Conservation (phyloP, 208 protist genomes). For the Leptomonas pyrrhocoris region DNA sequence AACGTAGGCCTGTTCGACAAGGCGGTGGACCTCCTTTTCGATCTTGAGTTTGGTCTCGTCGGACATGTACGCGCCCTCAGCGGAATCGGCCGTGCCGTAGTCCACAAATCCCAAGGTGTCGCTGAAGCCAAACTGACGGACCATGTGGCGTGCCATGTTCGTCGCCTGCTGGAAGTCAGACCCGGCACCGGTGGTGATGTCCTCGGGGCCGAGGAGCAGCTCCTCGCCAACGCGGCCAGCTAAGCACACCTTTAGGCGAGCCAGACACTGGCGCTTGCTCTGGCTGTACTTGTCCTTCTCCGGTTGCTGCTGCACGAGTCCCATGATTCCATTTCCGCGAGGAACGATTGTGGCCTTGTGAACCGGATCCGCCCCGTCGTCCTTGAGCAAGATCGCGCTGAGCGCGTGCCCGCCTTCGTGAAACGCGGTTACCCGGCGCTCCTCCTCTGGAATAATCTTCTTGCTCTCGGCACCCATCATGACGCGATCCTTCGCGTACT, state of each 20-base stretch:
- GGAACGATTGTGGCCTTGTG: constrained; percentile 94
- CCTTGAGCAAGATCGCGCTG: constrained; percentile 76
- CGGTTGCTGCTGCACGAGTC: constrained; percentile 89
- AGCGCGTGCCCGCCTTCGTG: constrained; percentile 91
- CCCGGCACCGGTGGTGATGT: constrained; percentile 93
- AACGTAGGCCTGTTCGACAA: constrained; percentile 77
- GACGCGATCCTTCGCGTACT: constrained; percentile 92
- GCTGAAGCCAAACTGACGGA: constrained; percentile 92
- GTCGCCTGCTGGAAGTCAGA: constrained; percentile 93
- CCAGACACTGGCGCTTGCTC: constrained; percentile 83
- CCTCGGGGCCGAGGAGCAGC: constrained; percentile 93
- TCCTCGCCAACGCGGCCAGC: constrained; percentile 96
- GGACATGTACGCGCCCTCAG: constrained; percentile 89
- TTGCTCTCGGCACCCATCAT: constrained; percentile 91
- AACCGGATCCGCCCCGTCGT: constrained; percentile 82
- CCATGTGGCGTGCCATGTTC: constrained; percentile 88
- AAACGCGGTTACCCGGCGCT: constrained; percentile 88
- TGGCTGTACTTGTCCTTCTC: constrained; percentile 89
- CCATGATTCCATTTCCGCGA: constrained; percentile 90
- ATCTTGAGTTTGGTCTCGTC: constrained; percentile 90
- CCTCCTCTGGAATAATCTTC: constrained; percentile 86
- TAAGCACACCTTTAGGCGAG: constrained; percentile 85
- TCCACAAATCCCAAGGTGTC: constrained; percentile 85
- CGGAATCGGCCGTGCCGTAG: constrained; percentile 76
- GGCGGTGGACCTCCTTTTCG: constrained; percentile 73